phyloP scores from a whole-genome alignment of 306 rosid genomes.

The Alnus rubra region DNA sequence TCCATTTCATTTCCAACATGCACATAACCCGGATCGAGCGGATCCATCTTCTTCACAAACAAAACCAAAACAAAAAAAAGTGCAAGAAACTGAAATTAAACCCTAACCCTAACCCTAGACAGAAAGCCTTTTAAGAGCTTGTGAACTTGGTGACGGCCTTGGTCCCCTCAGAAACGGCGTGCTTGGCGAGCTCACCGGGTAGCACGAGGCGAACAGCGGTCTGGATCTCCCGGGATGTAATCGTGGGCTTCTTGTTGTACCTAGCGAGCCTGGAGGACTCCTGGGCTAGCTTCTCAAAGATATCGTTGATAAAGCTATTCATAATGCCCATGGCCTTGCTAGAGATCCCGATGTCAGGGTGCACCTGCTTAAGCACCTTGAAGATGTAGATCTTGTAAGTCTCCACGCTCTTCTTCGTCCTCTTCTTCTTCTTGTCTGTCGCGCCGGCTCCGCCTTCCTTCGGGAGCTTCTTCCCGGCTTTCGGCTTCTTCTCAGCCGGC shows the following conservation, averaged over 20 bases:
- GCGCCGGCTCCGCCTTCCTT: constrained; percentile 56
- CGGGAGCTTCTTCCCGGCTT: constrained; percentile 78
- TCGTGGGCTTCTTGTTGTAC: constrained; percentile 76
- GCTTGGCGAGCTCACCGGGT: constrained; percentile 76
- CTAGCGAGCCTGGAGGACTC: constrained; percentile 67
- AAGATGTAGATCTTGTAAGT: constrained; percentile 83
- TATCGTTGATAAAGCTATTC: constrained; percentile 77
- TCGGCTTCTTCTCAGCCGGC: constrained; percentile 74
- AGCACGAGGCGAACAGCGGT: constrained; percentile 71
- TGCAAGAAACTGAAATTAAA: neutral
- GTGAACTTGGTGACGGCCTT: constrained; percentile 76
- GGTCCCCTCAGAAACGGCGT: constrained; percentile 73
- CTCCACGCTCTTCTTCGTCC: constrained; percentile 59
- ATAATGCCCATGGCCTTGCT: constrained; percentile 80
- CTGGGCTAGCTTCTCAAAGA: constrained; percentile 77
- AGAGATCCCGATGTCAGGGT: constrained; percentile 72
- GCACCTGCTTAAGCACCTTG: constrained; percentile 75
- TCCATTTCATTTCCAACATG: constrained; percentile 5
- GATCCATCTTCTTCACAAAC: constrained; percentile 21
- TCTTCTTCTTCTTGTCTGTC: constrained; percentile 79
- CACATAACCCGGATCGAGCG: constrained; percentile 7
- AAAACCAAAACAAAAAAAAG: neutral
- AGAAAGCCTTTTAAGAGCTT: constrained; percentile 34
- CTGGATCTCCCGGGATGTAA: constrained; percentile 75
- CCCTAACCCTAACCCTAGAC: constrained; percentile 11